Evolutionary conservation across 1,284 basidiomycete species (phyloP).

Genomic region (Neolentinus lepideus): DNA sequence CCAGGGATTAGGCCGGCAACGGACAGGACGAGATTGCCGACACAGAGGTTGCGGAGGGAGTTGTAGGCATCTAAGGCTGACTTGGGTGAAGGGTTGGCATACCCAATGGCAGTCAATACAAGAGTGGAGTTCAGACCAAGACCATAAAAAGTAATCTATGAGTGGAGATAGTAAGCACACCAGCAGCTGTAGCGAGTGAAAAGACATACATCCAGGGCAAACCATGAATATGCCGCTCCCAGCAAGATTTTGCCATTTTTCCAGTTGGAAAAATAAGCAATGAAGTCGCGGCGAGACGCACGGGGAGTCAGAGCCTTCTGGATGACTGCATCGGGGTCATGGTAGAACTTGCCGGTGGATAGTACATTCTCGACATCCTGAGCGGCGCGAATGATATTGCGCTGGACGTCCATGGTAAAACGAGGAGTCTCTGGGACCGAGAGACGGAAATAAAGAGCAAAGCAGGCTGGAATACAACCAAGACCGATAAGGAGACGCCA

Average conservation of each 20-base stretch:
- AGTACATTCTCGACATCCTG: constrained; percentile 64
- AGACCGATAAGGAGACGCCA: constrained; percentile 72
- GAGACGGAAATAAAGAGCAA: constrained; percentile 73
- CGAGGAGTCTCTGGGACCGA: constrained; percentile 77
- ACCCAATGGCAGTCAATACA: constrained; percentile 51
- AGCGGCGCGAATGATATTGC: constrained; percentile 69
- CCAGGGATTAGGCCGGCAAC: constrained; percentile 70
- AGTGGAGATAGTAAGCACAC: constrained; percentile 9
- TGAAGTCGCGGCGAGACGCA: constrained; percentile 60
- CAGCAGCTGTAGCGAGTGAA: constrained; percentile 11
- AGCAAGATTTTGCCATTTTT: constrained; percentile 60
- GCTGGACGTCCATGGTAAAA: constrained; percentile 88
- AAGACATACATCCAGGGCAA: constrained; percentile 58
- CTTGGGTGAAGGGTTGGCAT: constrained; percentile 33
- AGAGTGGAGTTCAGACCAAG: constrained; percentile 76
- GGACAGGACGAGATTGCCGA: constrained; percentile 66
- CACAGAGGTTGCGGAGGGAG: constrained; percentile 44
- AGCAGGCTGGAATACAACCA: constrained; percentile 57
- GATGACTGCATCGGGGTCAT: constrained; percentile 49
- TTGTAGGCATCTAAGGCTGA: constrained; percentile 37
- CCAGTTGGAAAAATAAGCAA: constrained; percentile 52
- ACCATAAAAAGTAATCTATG: constrained; percentile 81
- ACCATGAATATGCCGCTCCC: constrained; percentile 66
- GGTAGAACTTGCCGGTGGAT: constrained; percentile 38
- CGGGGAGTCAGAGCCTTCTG: constrained; percentile 60